These are phyloP conservation scores for Abortiporus biennis DNA, from an alignment of 1,284 basidiomycete genomes.

Conservation along the genomic window DNA sequence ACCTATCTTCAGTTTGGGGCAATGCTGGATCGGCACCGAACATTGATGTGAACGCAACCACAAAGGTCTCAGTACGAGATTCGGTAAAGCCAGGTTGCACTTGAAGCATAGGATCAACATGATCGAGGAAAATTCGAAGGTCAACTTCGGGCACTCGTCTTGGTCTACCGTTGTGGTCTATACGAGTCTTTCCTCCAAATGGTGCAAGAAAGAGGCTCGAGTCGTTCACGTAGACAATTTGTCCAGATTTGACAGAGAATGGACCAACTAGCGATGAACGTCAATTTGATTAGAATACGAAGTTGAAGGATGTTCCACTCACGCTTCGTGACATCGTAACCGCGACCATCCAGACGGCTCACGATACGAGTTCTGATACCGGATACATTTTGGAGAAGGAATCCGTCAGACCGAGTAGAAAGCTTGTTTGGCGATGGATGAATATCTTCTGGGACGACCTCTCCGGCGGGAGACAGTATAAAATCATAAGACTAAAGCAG, in stretches of 20 bases:
- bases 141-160: conserved; percentile 40
- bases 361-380: conserved; percentile 76
- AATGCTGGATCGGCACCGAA: conserved; percentile 61
- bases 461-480: conserved; percentile 60
- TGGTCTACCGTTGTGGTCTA: conserved; percentile 16
- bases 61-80: conserved; percentile 36
- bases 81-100: conserved; percentile 27
- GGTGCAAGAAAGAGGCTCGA: conserved; percentile 42
- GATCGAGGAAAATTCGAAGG: conserved; percentile 53
- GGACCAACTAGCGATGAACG: conserved; percentile 62
- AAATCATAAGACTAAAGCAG: conserved; percentile 67
- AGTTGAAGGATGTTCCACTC: background rate
- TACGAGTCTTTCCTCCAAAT: conserved; percentile 21
- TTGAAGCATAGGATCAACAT: conserved; percentile 38
- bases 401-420: conserved; percentile 58
- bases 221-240: conserved; percentile 79
- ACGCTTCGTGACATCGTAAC: conserved; percentile 74
- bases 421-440: conserved; percentile 67
- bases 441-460: conserved; percentile 55
- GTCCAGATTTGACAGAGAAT: conserved; percentile 72
- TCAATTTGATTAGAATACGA: conserved; percentile 1
- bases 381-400: conserved; percentile 67
- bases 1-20: conserved; percentile 12
- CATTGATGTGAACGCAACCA: conserved; percentile 57
- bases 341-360: conserved; percentile 74